Base-by-base conservation (phyloP, 129 eudicot species). In the Flaveria linearis region DNA sequence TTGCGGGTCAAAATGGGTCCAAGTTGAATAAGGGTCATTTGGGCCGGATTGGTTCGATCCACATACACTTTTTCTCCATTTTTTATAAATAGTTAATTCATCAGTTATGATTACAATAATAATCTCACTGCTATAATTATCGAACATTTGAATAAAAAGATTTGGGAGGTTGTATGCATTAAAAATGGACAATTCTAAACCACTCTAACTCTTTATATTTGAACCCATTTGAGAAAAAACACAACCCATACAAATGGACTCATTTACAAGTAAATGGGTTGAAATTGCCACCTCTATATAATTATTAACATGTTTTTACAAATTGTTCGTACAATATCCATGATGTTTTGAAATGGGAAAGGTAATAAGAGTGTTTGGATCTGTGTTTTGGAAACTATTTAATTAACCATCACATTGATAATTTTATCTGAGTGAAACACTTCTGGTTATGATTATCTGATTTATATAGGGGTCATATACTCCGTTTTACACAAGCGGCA, bases 51-150 rank as follows among this genome's bases (percentile, higher is more conserved):
- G 33, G 65, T 33, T 10, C 11, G 65, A 25, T 17, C 39, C 17
- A 13, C 67, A 1, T 26, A 26, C 65, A 12, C 18, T 5, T 26
- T 60, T 61, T 61, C 17, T 12, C 10, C 9, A 30, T 30, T 26
- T 14, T 58, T 61, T 61, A 15, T 5, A 26, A 25, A 61, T 61
- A 13, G 42, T 61, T 26, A 25, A 61, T 26, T 8, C 39, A 11
- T 58, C 36, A 4, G 14, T 58, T 58, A 55, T 63, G 69, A 63
- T 66, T 66, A 39, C 50, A 66, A n/a, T 41, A 39, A 39, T n/a
- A 12, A 41, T 41, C 0, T 39, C 28, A n/a, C 23, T 67, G 7
- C 9, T 41, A 18, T 67, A 67, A 3, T 9, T 5, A 42, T 18
- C 7, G 7, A 36, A 36, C 7, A 5, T 36, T 36, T 41, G 39